Evolutionary conservation across 345 rosid species (phyloP).

Genomic region (Gossypium australe): DNA sequence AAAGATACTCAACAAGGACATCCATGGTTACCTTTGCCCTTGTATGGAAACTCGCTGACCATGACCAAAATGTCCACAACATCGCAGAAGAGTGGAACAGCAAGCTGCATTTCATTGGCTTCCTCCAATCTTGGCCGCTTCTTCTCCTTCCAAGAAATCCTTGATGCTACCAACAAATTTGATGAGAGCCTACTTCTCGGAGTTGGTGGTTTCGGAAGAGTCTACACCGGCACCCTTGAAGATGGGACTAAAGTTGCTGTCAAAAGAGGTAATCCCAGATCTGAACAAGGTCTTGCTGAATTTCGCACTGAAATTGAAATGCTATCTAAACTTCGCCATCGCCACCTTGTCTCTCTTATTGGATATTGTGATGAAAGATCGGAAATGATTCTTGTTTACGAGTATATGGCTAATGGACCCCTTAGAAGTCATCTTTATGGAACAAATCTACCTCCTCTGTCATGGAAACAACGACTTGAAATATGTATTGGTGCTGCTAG

Average conservation of each 20-base stretch:
- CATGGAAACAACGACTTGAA: constrained; percentile 97
- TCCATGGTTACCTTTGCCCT: constrained; percentile 82
- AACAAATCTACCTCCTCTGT: constrained; percentile 67
- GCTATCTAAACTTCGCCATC: constrained; percentile 93
- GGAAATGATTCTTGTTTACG: constrained; percentile 93
- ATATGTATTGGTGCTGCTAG: constrained; percentile 97
- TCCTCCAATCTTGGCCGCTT: constrained; percentile 76
- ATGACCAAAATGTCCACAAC: constrained; percentile 72
- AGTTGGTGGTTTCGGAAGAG: constrained; percentile 97
- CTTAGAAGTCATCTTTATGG: constrained; percentile 93
- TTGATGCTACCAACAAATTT: constrained; percentile 86
- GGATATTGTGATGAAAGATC: constrained; percentile 95
- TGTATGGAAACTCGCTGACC: constrained; percentile 85
- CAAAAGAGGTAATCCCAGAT: constrained; percentile 97
- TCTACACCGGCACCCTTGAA: constrained; percentile 85
- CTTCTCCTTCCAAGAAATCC: constrained; percentile 86
- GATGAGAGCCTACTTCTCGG: constrained; percentile 88
- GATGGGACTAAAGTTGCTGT: constrained; percentile 89
- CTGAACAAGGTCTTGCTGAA: constrained; percentile 98
- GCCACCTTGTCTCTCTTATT: constrained; percentile 96
- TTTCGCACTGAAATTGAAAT: constrained; percentile 96
- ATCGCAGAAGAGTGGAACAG: constrained; percentile 86
- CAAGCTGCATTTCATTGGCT: constrained; percentile 76
- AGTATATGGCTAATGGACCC: constrained; percentile 98
- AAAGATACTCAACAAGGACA: constrained; percentile 64